These are phyloP conservation scores for Lyophyllum atratum DNA, from an alignment of 768 basidiomycete genomes.

Conservation along the genomic window DNA sequence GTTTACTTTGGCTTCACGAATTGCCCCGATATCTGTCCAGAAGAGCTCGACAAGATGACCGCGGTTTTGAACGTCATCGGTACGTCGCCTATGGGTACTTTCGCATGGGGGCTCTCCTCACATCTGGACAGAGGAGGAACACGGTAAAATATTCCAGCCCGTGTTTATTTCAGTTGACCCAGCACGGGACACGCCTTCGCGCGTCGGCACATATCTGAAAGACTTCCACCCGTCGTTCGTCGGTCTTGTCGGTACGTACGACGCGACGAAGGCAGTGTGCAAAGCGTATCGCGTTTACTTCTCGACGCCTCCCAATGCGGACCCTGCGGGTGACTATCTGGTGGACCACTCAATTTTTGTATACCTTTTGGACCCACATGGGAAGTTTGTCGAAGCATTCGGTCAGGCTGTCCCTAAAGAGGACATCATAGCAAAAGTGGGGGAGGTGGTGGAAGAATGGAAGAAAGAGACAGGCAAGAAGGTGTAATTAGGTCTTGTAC, in stretches of 20 bases:
- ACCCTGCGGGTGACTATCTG: conserved; percentile 90
- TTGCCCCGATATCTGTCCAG: conserved; percentile 98
- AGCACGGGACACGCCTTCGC: conserved; percentile 73
- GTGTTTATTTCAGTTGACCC: conserved; percentile 98
- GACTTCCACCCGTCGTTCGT: conserved; percentile 94
- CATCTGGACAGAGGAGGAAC: conserved; percentile 55
- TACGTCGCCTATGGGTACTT: conserved; percentile 35
- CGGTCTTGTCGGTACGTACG: conserved; percentile 86
- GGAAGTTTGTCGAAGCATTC: conserved; percentile 95
- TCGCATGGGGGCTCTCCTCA: background rate
- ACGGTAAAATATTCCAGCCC: conserved; percentile 77
- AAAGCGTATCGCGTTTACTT: conserved; percentile 98
- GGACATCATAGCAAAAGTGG: conserved; percentile 66
- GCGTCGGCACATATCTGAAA: conserved; percentile 62
- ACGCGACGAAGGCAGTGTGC: conserved; percentile 82
- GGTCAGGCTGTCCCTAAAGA: conserved; percentile 77
- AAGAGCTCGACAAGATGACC: conserved; percentile 95
- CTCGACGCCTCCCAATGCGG: conserved; percentile 88
- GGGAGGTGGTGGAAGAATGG: conserved; percentile 49
- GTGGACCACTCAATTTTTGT: conserved; percentile 98
- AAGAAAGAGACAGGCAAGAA: conserved; percentile 39
- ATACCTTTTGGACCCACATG: conserved; percentile 96
- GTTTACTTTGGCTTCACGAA: conserved; percentile 99
- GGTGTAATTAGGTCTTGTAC: conserved; percentile 19
- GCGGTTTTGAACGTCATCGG: conserved; percentile 72